Conservation (phyloP, 2,329 filamentous ascomycete genomes). For the Reticulascus tulasneorum region DNA sequence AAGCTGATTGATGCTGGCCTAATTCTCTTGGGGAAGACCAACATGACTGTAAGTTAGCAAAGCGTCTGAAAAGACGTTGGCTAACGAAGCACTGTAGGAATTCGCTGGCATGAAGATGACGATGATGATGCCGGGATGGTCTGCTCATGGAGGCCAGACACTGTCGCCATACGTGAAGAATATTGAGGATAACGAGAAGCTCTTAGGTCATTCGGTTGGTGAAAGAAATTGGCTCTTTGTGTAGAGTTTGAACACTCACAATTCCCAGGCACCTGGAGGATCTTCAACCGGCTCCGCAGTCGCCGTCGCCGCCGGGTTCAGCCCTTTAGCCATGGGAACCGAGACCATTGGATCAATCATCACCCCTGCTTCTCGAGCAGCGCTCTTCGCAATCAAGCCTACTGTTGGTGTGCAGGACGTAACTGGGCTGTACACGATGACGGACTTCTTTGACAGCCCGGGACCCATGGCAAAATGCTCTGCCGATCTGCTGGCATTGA, state of each 20-base stretch:
- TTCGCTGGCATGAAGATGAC: conserved; percentile 11
- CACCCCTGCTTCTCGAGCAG: conserved; percentile 15
- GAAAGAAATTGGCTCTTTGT: conserved; percentile 13
- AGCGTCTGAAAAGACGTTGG: not conserved
- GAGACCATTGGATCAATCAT: conserved; percentile 28
- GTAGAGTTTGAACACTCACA: conserved; percentile 14
- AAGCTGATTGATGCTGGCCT: not conserved
- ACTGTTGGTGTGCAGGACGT: no score
- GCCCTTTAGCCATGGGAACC: conserved; percentile 25
- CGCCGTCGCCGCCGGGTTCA: conserved; percentile 24
- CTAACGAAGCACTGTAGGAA: conserved; percentile 2
- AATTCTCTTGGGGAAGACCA: not conserved
- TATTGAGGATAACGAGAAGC: no score
- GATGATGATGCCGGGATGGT: conserved; percentile 18
- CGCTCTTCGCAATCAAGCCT: conserved; percentile 23
- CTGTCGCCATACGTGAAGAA: conserved; percentile 21
- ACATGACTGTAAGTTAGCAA: not conserved
- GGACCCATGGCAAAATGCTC: no score
- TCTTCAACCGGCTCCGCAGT: conserved; percentile 32
- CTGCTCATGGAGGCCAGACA: conserved; percentile 20
- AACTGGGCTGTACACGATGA: no score
- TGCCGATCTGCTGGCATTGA: no score
- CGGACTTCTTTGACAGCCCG: no score
- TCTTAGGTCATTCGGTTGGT: no score
- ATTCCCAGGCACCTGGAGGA: conserved; percentile 22